Evolutionary conservation across 345 rosid species (phyloP).

Genomic region (Fremontodendron californicum): DNA sequence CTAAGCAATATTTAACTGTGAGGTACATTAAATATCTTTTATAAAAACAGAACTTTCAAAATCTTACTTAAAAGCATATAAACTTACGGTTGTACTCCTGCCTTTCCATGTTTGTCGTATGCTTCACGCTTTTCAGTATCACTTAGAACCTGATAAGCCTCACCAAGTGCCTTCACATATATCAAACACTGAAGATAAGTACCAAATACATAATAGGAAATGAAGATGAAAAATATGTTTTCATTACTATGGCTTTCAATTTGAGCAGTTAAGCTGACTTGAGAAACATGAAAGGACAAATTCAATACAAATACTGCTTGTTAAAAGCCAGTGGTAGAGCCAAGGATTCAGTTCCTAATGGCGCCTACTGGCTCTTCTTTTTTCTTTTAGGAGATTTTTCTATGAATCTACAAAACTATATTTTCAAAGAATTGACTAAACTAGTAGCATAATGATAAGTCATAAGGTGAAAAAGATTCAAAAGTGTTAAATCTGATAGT

Average conservation of each 20-base stretch:
- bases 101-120: constrained; percentile 86
- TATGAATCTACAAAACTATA: not conserved
- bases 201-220: constrained; percentile 8
- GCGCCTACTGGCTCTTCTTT: not conserved
- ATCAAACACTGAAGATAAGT: constrained; percentile 16
- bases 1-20: not conserved
- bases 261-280: not conserved
- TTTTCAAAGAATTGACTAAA: not conserved
- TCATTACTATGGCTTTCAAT: not conserved
- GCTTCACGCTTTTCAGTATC: constrained; percentile 88
- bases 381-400: not conserved
- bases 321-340: not conserved
- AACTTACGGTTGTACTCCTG: constrained; percentile 75
- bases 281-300: not conserved
- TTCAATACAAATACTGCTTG: not conserved
- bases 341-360: not conserved
- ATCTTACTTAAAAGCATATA: not conserved
- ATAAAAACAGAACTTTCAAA: not conserved
- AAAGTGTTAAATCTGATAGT: not conserved
- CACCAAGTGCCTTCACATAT: constrained; percentile 67
- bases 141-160: constrained; percentile 90
- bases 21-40: not conserved
- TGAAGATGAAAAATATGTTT: not conserved
- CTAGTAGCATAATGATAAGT: not conserved
- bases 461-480: not conserved